Percentiles rank a stretch among this genome's conserved stretches.
Conservation (phyloP, 441 rosid species). For the Euphorbia schlechtendalii region DNA sequence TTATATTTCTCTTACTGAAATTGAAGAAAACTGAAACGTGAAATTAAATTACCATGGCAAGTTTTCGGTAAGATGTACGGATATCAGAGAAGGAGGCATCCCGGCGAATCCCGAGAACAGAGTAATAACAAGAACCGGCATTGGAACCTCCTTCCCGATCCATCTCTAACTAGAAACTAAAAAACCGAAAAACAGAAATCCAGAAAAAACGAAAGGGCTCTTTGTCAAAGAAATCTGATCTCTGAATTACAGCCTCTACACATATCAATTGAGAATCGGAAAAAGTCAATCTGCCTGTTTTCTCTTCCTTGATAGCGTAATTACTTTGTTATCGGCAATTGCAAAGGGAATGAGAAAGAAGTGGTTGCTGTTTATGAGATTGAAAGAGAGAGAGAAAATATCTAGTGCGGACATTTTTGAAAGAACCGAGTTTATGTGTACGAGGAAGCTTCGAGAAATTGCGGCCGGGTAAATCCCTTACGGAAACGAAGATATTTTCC, state of each 20-base stretch:
- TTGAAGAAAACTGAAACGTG: neutral
- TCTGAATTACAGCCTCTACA: neutral
- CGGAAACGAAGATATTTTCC: constrained; percentile 37
- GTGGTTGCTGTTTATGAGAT: neutral
- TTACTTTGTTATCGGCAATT: neutral
- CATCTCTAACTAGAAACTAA: constrained; percentile 29
- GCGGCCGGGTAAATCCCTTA: neutral
- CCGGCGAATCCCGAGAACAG: constrained; percentile 54
- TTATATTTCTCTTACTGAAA: too few species aligned
- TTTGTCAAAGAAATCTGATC: neutral
- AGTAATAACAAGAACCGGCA: constrained; percentile 59
- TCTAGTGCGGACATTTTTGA: constrained; percentile 12
- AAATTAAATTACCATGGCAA: constrained; percentile 50
- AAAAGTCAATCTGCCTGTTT: neutral
- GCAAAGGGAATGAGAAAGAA: neutral
- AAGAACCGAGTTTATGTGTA: constrained; percentile 7
- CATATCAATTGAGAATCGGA: neutral
- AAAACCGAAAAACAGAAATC: too few species aligned
- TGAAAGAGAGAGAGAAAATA: constrained; percentile 24
- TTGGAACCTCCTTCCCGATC: constrained; percentile 59
- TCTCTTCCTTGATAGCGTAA: too few species aligned
- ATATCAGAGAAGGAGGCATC: constrained; percentile 63
- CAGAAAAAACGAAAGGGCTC: neutral
- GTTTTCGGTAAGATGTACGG: constrained; percentile 59
- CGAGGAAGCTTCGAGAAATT: constrained; percentile 41